Percentiles rank a stretch among this genome's conserved stretches.
These are phyloP conservation scores for Straminergon stramineum DNA, from an alignment of 225 moss, liverwort and hornwort species.

Conservation along the genomic window DNA sequence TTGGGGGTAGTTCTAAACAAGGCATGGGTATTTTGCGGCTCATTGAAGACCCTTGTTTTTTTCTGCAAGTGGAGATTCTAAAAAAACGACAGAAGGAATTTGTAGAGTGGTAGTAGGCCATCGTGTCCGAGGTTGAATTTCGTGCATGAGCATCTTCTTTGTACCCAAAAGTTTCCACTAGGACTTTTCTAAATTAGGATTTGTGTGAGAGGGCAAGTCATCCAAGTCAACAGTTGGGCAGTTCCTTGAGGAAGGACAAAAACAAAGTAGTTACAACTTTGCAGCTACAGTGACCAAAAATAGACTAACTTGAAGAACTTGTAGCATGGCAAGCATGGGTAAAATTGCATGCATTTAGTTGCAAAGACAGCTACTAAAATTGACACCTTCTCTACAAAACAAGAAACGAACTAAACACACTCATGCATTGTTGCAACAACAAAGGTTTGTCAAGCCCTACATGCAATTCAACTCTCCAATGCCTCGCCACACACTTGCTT, in stretches of 20 bases:
- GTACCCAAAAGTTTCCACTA: fast-evolving
- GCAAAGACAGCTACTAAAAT: too few relatives aligned
- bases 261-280: not conserved
- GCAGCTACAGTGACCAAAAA: not conserved
- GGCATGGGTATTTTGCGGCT: not conserved
- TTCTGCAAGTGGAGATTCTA: not conserved
- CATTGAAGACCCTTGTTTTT: not conserved
- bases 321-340: not conserved
- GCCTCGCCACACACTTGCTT: too few relatives aligned
- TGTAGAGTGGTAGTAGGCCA: not conserved
- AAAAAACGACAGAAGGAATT: not conserved
- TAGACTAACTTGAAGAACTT: not conserved
- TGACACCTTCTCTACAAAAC: too few relatives aligned
- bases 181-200: too few relatives aligned
- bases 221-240: fast-evolving
- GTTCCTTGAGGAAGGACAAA: not conserved
- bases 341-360: too few relatives aligned
- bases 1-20: not conserved
- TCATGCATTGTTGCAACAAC: too few relatives aligned
- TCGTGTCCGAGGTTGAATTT: fast-evolving
- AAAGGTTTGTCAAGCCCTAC: too few relatives aligned
- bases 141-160: fast-evolving
- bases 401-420: too few relatives aligned
- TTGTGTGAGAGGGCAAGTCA: not conserved
- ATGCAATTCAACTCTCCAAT: too few relatives aligned